Base-by-base conservation (phyloP, 2,329 filamentous ascomycete genomes). In the Sphaceloma murrayae region DNA sequence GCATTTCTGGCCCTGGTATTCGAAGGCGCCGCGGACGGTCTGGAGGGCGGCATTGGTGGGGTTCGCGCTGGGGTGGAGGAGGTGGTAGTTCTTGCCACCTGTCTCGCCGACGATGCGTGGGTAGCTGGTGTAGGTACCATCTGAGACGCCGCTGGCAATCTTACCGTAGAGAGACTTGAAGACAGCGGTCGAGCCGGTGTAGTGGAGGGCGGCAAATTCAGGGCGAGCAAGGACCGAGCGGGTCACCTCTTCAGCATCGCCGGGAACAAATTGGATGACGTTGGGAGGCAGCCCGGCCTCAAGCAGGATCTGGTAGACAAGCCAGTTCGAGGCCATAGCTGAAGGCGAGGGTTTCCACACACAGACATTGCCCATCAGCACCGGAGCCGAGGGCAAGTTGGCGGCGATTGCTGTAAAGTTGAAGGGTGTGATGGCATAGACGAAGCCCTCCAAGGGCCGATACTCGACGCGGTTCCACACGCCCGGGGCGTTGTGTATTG, bases 331-430 rank as follows among this genome's bases (percentile, higher is more conserved):
- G n/a, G 82, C 82, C 50, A 95, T 83, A 27, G 88, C 85, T 11
- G 72, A 81, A 54, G 89, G 85, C 10, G 85, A 91, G n/a, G 88
- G 88, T 72, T 96, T 96, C 88, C 88, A 96, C 34, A 96, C 68
- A 3, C 94, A 86, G 1, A 95, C 89, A 63, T 96, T 96, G 47
- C 88, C 88, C 71, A 95, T 80, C 45, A 95, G 68, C 1, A 86
- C 87, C 10, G 89, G 87, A 1, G 85, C 81, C 36, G 78, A 82
- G 11, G 83, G 77, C 31, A 96, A 72, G 66, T 94, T 95, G 46
- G 82, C 89, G 8, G 80, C 87, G 55, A 96, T 94, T 51, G 88
- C 88, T 16, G 88, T 95, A 67, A 96, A 96, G 71, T 96, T 96
- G 75, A 95, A 96, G 32, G 88, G 88, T 48, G 81, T 85, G 55